Percentiles rank a stretch among this genome's conserved stretches.
Evolutionary conservation across 495 filamentous ascomycete genomes (phyloP).

Genomic region (Tuber melanosporum): DNA sequence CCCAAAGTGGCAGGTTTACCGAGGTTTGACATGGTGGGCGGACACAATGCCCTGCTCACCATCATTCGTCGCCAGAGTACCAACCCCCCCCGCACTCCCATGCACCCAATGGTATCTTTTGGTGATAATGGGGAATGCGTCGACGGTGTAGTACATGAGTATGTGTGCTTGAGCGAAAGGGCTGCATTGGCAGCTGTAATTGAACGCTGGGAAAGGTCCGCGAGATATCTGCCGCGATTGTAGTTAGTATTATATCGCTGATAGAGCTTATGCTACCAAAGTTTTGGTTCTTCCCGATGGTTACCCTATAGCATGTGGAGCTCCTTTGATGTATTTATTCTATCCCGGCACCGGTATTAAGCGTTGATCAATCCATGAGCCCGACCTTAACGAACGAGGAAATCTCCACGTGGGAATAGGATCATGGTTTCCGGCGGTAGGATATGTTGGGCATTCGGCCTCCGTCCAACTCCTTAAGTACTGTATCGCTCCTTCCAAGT

Average conservation of each 20-base stretch:
- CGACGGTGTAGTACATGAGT: background rate
- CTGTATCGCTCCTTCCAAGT: background rate
- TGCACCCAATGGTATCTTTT: background rate
- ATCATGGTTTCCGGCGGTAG: background rate
- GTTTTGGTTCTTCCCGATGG: background rate
- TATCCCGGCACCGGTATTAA: background rate
- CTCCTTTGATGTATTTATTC: background rate
- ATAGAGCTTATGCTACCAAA: background rate
- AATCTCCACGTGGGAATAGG: background rate
- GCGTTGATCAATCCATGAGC: background rate
- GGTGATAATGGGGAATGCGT: background rate
- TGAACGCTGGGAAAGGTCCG: background rate
- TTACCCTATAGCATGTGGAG: background rate
- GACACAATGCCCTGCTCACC: too few species aligned
- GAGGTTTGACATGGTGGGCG: too few species aligned
- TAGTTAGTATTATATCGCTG: background rate
- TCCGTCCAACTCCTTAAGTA: background rate
- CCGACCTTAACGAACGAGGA: background rate
- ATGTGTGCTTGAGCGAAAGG: background rate
- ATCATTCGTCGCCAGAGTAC: too few species aligned
- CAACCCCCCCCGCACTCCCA: background rate
- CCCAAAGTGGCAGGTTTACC: too few species aligned
- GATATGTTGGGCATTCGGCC: background rate
- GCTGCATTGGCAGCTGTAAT: background rate
- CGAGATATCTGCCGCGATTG: background rate